These are phyloP conservation scores for Ogataea nonfermentans DNA, from an alignment of 805 yeast genomes.

Conservation along the genomic window DNA sequence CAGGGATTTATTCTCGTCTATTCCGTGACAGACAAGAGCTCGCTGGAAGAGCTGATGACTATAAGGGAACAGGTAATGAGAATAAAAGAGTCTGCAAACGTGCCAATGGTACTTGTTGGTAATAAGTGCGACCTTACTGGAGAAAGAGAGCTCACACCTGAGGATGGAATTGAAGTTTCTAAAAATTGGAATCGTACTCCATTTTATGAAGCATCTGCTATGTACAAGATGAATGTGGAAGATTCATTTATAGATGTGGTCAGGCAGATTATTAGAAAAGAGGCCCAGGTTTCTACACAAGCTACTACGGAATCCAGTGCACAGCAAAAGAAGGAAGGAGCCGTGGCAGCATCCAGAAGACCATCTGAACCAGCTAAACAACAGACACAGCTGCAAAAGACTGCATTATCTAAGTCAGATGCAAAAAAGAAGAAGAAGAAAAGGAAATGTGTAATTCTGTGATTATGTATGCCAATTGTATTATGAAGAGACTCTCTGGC, in stretches of 20 bases:
- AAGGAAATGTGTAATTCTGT: constrained; percentile 22
- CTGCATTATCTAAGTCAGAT: constrained; percentile 2
- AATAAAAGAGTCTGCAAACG: constrained; percentile 71
- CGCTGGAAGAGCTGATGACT: constrained; percentile 74
- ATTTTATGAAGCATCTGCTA: constrained; percentile 92
- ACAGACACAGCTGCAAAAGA: constrained; percentile 1
- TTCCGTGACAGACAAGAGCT: constrained; percentile 58
- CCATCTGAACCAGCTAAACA: constrained; percentile 7
- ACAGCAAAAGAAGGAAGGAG: constrained; percentile 8
- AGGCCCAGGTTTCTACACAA: constrained; percentile 33
- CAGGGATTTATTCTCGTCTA: constrained; percentile 65
- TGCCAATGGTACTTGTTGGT: constrained; percentile 89
- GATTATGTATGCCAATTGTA: not conserved
- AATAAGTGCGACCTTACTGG: constrained; percentile 83
- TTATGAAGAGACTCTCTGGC: too few relatives aligned
- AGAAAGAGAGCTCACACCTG: constrained; percentile 73
- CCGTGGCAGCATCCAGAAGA: constrained; percentile 4
- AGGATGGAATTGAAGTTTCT: constrained; percentile 80
- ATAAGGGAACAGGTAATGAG: constrained; percentile 81
- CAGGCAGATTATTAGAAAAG: constrained; percentile 82
- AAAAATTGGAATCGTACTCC: constrained; percentile 88
- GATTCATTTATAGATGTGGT: constrained; percentile 88
- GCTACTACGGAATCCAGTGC: constrained; percentile 8
- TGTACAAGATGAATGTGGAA: constrained; percentile 83
- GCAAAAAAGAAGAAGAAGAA: constrained; percentile 18